Percentiles rank a stretch among this genome's conserved stretches.
Conservation (phyloP, 2,329 filamentous ascomycete species). For the Colletotrichum theobromicola region DNA sequence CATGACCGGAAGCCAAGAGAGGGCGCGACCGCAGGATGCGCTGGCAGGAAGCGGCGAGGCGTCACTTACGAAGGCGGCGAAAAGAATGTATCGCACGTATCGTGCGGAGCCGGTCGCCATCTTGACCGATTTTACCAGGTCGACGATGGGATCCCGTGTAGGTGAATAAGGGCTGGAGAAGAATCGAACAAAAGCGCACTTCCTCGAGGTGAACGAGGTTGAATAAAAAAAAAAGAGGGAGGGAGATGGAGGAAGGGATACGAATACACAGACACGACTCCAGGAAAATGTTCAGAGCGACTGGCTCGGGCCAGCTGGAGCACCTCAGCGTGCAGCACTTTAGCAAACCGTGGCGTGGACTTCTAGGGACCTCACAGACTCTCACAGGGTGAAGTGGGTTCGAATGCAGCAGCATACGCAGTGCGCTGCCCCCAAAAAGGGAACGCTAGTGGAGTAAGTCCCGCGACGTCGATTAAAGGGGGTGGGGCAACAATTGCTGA, state of each 20-base stretch:
- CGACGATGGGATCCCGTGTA: background rate
- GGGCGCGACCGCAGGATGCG: background rate
- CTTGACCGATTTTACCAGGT: conserved; percentile 29
- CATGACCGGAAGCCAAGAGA: background rate
- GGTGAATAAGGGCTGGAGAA: conserved; percentile 7
- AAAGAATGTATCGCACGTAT: conserved; percentile 78
- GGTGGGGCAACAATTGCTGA: background rate
- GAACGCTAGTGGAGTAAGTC: conserved; percentile 9
- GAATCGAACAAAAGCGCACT: background rate
- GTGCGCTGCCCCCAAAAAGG: conserved; percentile 1
- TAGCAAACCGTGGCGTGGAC: background rate
- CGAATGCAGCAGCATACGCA: conserved; percentile 11
- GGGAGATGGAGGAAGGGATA: background rate
- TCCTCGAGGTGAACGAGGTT: conserved; percentile 14
- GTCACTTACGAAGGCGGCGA: conserved; percentile 79
- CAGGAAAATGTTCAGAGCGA: conserved; percentile 12
- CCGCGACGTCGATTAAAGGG: conserved; percentile 2
- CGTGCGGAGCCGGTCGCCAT: conserved; percentile 75
- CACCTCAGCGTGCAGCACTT: background rate
- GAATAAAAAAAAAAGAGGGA: conserved; percentile 18
- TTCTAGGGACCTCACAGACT: background rate
- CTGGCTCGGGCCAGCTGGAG: background rate
- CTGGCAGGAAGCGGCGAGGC: background rate
- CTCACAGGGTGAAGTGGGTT: conserved; percentile 10
- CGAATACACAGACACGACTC: conserved; percentile 1